These are phyloP conservation scores for Colletotrichum phormii DNA, from an alignment of 2,329 filamentous ascomycete genomes.

Conservation along the genomic window DNA sequence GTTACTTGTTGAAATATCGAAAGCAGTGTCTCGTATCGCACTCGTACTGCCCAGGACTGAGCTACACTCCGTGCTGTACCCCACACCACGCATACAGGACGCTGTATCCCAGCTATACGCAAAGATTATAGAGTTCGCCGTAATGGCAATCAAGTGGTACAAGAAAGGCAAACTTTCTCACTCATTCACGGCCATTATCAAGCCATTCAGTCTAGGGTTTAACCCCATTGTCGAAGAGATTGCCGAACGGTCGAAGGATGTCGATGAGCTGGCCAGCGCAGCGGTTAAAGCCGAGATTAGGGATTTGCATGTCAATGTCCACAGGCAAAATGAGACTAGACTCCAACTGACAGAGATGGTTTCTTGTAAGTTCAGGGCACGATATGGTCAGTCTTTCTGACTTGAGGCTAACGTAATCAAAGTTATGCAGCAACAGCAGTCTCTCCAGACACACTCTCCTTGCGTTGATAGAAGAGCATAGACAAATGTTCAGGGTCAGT, in stretches of 20 bases:
- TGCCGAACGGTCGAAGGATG: background rate
- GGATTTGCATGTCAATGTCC: background rate
- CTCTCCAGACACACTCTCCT: background rate
- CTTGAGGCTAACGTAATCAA: background rate
- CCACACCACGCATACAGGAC: background rate
- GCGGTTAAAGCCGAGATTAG: background rate
- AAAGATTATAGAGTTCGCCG: background rate
- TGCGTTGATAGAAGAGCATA: background rate
- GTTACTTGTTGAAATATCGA: background rate
- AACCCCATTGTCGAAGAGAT: background rate
- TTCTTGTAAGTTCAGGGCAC: background rate
- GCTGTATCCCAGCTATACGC: background rate
- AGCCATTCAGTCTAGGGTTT: background rate
- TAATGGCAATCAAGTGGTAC: background rate
- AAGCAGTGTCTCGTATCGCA: background rate
- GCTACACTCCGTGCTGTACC: background rate
- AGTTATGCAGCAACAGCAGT: background rate
- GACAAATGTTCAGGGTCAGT: rapidly evolving
- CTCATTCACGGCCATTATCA: background rate
- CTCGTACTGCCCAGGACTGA: background rate
- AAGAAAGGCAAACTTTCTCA: background rate
- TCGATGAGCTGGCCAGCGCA: background rate
- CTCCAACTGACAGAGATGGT: constrained; percentile 8
- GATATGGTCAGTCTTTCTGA: no score
- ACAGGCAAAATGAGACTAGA: background rate